Evolutionary conservation across 2,329 filamentous ascomycete genomes (phyloP).

Genomic region (Ilyonectria mors-panacis): DNA sequence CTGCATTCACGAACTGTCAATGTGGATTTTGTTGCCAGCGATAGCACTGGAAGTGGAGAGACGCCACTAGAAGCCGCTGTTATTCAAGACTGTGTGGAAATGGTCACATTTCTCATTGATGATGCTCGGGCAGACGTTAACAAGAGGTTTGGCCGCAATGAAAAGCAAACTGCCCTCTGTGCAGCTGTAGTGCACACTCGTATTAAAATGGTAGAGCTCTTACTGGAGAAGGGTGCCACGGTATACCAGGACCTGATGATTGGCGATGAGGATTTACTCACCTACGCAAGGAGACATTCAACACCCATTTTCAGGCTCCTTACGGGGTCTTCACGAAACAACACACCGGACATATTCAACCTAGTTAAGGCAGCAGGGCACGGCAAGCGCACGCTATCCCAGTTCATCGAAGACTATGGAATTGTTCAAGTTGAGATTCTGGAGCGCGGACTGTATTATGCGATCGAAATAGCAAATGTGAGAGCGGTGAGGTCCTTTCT

Average conservation of each 20-base stretch:
- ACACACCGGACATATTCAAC: background rate
- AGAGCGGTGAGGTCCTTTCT: background rate
- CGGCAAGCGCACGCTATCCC: background rate
- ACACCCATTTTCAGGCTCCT: background rate
- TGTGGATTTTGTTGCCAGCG: background rate
- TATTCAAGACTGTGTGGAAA: background rate
- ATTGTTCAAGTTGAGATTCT: background rate
- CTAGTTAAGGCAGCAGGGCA: conserved; percentile 1
- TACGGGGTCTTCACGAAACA: no score
- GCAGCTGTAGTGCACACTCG: background rate
- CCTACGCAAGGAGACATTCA: background rate
- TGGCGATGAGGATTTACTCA: fast-evolving
- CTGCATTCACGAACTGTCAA: background rate
- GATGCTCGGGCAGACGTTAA: conserved; percentile 1
- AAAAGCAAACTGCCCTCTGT: background rate
- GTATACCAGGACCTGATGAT: background rate
- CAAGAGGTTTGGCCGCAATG: background rate
- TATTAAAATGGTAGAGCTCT: background rate
- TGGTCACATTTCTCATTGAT: background rate
- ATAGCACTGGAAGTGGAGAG: no score
- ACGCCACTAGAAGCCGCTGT: background rate
- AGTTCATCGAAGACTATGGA: background rate
- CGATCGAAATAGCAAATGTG: background rate
- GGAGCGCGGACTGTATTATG: background rate
- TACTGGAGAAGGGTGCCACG: background rate